Base-by-base conservation (phyloP, 2,329 filamentous ascomycete genomes). In the Calonectria naviculata region DNA sequence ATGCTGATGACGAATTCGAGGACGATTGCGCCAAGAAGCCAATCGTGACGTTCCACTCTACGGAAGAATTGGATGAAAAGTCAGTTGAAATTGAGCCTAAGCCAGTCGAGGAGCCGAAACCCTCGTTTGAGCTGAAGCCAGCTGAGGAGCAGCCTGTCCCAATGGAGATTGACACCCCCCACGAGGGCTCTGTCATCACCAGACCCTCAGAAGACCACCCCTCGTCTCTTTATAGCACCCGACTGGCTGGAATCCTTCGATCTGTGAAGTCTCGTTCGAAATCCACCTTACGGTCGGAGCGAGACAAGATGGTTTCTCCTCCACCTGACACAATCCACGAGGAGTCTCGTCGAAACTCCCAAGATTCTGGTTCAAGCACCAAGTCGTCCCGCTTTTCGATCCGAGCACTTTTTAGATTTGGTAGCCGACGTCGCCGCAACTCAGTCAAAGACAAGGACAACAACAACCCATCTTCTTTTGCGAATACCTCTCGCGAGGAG, bases 401-500 rank as follows among this genome's bases (percentile, higher is more conserved):
- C 87, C 90, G 91, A 5, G 92, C 93, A 0, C 89, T 98, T 41
- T 94, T 98, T 83, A 91, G 90, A 77, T 93, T 93, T 81, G 90
- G 90, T 31, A 88, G 86, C 84, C 86, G 89, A 87, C 87, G 86
- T 5, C 68, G 62, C n/a, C 68, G 63, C 15, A 52, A 67, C 31
- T 46, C 44, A 5, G 41, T 46, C 31, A 81, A 86, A 89, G 84
- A 58, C 19, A 54, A 54, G 4, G 36, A 56, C 15, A 42, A 63
- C 31, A 15, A 21, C 17, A 84, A 83, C 90, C 82, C 80, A 85
- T 93, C 94, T 0, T 95, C 95, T n/a, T 97, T 97, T 80, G 95
- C 95, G 5, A 98, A 98, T 78, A 94, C 95, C 0, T 98, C 95
- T 1, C 90, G 95, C 73, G 95, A 98, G 79, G 97, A 95, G 19